Conservation (phyloP, 495 filamentous ascomycete genomes). For the Apiosordaria backusii region DNA sequence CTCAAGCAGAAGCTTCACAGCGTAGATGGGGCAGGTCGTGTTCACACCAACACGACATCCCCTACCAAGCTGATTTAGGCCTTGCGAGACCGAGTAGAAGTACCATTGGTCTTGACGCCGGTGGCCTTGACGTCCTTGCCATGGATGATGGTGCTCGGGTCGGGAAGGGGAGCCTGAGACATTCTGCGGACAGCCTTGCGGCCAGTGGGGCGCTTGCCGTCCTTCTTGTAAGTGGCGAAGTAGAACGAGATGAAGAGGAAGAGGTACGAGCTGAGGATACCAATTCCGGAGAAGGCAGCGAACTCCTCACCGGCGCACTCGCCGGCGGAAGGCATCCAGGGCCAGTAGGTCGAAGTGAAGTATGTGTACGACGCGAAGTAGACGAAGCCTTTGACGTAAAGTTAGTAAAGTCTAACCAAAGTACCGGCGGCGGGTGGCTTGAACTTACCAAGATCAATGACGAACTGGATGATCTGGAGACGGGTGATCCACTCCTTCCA, state of each 20-base stretch:
- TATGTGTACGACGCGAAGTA: constrained; percentile 96
- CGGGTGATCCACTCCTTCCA: constrained; percentile 90
- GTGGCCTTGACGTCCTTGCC: constrained; percentile 40
- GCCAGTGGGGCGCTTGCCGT: constrained; percentile 57
- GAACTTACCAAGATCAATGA: constrained; percentile 67
- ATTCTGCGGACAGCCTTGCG: constrained; percentile 55
- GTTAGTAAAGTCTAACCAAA: not conserved
- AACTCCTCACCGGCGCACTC: constrained; percentile 96
- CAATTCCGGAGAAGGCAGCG: constrained; percentile 89
- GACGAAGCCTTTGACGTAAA: constrained; percentile 62
- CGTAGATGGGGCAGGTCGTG: not conserved
- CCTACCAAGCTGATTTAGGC: constrained; percentile 41
- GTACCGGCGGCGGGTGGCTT: constrained; percentile 17
- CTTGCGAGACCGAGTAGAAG: constrained; percentile 54
- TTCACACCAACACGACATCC: not conserved
- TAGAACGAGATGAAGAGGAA: constrained; percentile 99
- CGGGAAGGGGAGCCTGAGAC: constrained; percentile 52
- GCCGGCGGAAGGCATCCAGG: constrained; percentile 74
- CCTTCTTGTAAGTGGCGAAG: constrained; percentile 92
- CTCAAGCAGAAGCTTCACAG: not conserved
- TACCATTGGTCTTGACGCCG: constrained; percentile 49
- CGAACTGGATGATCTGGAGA: constrained; percentile 79
- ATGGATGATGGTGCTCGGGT: constrained; percentile 43
- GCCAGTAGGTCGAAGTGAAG: constrained; percentile 90
- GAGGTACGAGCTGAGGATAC: constrained; percentile 87